Conservation (phyloP, 805 yeast genomes). For the Yamadazyma phyllophila region DNA sequence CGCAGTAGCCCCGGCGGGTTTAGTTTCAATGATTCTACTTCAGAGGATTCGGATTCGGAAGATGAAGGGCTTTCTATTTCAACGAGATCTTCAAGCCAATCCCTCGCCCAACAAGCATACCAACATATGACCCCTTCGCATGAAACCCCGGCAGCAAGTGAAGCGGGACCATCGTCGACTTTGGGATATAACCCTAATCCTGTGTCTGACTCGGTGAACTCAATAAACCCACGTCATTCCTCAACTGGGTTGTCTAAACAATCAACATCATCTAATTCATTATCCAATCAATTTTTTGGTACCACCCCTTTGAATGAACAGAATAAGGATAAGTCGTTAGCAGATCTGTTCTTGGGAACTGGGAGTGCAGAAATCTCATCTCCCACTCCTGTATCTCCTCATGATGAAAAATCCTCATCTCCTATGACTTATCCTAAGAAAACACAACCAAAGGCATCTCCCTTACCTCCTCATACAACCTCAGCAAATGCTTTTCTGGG, state of each 20-base stretch:
- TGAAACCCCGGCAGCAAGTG: not conserved
- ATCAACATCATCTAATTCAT: slow-evolving; percentile 40
- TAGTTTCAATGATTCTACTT: slow-evolving; percentile 7
- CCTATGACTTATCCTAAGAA: slow-evolving; percentile 5
- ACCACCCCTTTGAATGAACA: slow-evolving; percentile 14
- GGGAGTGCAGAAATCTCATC: not conserved
- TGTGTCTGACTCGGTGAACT: slow-evolving; percentile 22
- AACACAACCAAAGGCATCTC: slow-evolving; percentile 35
- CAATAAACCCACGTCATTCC: slow-evolving; percentile 35
- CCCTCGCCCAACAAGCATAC: slow-evolving; percentile 43
- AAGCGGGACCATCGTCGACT: not conserved
- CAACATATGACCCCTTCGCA: slow-evolving; percentile 21
- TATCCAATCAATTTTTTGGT: slow-evolving; percentile 38
- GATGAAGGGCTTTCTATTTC: slow-evolving; percentile 38
- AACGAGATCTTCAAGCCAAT: slow-evolving; percentile 40
- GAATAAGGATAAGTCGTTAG: slow-evolving; percentile 16
- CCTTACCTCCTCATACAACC: slow-evolving; percentile 43
- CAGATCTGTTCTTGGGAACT: slow-evolving; percentile 22
- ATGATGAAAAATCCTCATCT: not conserved
- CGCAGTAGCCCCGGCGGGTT: slow-evolving; percentile 4
- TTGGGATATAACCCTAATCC: slow-evolving; percentile 18
- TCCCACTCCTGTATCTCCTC: not conserved
- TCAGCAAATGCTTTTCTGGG: slow-evolving; percentile 43
- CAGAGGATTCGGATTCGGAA: slow-evolving; percentile 22
- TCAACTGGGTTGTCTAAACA: slow-evolving; percentile 36